A percentile compares a stretch with the other conserved stretches of the same genome.
phyloP scores from a whole-genome alignment of 2,329 filamentous ascomycete genomes.

The Ophiostoma montium region DNA sequence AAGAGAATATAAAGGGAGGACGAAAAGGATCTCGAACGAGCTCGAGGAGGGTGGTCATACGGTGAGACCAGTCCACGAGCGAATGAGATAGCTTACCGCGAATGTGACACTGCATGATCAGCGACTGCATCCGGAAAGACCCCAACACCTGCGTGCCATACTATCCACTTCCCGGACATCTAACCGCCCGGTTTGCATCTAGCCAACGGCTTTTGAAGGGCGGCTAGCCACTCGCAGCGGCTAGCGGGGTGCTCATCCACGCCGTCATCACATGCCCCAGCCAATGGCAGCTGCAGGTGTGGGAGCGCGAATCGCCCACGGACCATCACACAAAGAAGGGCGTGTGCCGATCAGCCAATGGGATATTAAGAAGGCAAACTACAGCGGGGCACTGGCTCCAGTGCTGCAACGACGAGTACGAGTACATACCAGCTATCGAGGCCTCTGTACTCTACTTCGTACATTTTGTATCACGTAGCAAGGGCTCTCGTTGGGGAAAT shows the following conservation, averaged over 20 bases:
- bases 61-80: too few species aligned
- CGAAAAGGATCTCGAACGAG: neutral
- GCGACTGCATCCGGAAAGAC: too few species aligned
- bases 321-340: slow-evolving; percentile 4
- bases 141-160: too few species aligned
- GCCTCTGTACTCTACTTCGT: too few species aligned
- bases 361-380: too few species aligned
- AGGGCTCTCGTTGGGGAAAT: too few species aligned
- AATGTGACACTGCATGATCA: too few species aligned
- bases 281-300: slow-evolving; percentile 4
- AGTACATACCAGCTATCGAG: too few species aligned
- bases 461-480: too few species aligned
- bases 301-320: slow-evolving; percentile 7
- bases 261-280: slow-evolving; percentile 8
- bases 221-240: slow-evolving; percentile 9
- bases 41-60: neutral
- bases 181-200: too few species aligned
- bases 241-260: neutral
- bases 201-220: neutral
- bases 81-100: too few species aligned
- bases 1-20: neutral
- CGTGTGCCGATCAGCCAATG: slow-evolving; percentile 6
- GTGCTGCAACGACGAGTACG: neutral
- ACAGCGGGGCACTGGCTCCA: neutral
- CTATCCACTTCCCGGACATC: too few species aligned